phyloP scores from a whole-genome alignment of 225 moss, liverwort and hornwort species.

The Sphagnum contortum region DNA sequence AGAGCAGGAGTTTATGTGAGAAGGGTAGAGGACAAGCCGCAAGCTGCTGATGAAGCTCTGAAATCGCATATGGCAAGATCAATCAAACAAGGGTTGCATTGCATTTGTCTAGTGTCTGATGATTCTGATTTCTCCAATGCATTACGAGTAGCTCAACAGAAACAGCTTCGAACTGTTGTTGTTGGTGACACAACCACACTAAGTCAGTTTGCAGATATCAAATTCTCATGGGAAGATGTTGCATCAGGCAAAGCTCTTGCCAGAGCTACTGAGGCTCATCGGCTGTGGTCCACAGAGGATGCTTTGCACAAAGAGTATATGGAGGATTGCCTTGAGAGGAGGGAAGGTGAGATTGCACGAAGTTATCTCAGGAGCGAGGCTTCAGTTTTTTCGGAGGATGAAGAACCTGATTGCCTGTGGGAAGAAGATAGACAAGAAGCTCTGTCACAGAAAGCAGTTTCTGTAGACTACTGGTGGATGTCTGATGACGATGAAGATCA shows the following conservation, averaged over 20 bases:
- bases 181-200: constrained; percentile 46
- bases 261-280: constrained; percentile 33
- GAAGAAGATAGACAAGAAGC: background rate
- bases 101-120: constrained; percentile 62
- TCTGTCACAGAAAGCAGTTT: constrained; percentile 12
- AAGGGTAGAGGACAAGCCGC: constrained; percentile 61
- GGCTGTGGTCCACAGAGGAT: constrained; percentile 27
- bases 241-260: constrained; percentile 42
- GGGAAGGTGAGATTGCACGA: constrained; percentile 16
- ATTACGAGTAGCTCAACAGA: constrained; percentile 34
- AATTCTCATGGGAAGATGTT: constrained; percentile 54
- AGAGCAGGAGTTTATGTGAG: constrained; percentile 61
- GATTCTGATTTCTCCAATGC: constrained; percentile 56
- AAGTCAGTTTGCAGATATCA: constrained; percentile 36
- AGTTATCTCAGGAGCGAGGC: constrained; percentile 1
- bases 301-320: constrained; percentile 13
- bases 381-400: constrained; percentile 13
- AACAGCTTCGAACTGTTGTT: constrained; percentile 33
- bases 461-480: no score
- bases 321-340: constrained; percentile 19
- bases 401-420: background rate
- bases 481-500: no score
- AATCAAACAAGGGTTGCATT: constrained; percentile 44
- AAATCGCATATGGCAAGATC: constrained; percentile 51
- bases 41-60: constrained; percentile 70